These are phyloP conservation scores for Termitomyces sp. DNA, from an alignment of 1,284 basidiomycete species.

Conservation along the genomic window DNA sequence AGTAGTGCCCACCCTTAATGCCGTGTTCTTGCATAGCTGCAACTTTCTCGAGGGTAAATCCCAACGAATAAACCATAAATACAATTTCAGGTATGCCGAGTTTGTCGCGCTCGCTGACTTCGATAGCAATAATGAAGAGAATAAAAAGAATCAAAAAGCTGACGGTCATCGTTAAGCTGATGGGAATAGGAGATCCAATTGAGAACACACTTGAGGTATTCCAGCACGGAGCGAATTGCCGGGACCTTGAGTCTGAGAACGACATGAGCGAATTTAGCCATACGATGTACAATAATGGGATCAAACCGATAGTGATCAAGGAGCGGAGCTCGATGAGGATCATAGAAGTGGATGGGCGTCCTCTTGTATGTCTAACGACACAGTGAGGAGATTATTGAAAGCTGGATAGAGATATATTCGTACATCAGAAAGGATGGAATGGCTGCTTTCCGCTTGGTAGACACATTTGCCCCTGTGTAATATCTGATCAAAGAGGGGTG, in stretches of 20 bases:
- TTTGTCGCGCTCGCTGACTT: conserved; percentile 56
- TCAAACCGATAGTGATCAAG: conserved; percentile 86
- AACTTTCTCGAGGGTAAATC: conserved; percentile 87
- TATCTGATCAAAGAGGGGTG: conserved; percentile 8
- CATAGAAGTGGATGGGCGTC: conserved; percentile 89
- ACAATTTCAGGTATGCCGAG: conserved; percentile 63
- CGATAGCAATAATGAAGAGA: conserved; percentile 79
- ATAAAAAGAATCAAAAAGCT: conserved; percentile 84
- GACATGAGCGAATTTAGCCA: background rate
- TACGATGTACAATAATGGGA: background rate
- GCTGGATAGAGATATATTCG: conserved; percentile 21
- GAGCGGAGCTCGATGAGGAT: conserved; percentile 87
- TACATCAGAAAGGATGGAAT: conserved; percentile 84
- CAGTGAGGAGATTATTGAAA: conserved; percentile 1
- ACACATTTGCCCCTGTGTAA: conserved; percentile 73
- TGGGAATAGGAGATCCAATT: background rate
- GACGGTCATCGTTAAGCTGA: conserved; percentile 31
- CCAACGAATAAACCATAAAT: conserved; percentile 82
- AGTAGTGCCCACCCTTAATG: conserved; percentile 52
- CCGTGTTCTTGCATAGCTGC: conserved; percentile 95
- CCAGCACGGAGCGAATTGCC: conserved; percentile 82
- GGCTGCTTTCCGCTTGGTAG: conserved; percentile 81
- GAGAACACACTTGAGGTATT: conserved; percentile 70
- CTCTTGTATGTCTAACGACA: conserved; percentile 80
- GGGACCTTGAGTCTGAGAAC: conserved; percentile 81